Conservation (phyloP, 2,329 filamentous ascomycete species). For the Colletotrichum sp. region DNA sequence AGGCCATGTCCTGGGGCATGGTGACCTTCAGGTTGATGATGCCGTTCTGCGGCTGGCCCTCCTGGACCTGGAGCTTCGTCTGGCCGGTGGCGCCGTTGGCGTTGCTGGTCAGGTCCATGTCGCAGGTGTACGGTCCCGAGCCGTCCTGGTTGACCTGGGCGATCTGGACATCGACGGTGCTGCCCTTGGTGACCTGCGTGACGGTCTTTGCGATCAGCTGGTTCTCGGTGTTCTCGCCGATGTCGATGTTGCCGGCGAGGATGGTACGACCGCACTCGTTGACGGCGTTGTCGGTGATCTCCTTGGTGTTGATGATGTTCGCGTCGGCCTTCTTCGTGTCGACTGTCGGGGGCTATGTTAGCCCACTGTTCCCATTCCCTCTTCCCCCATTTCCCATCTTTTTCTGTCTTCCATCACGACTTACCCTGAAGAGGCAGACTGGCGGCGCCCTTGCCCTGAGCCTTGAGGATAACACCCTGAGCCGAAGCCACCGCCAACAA, state of each 20-base stretch:
- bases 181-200: conserved; percentile 54
- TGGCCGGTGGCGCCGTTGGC: conserved; percentile 48
- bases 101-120: conserved; percentile 55
- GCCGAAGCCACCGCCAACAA: conserved; percentile 41
- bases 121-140: conserved; percentile 59
- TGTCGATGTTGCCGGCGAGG: conserved; percentile 64
- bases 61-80: conserved; percentile 53
- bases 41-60: conserved; percentile 60
- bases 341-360: conserved; percentile 59
- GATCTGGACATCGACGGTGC: conserved; percentile 50
- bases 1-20: conserved; percentile 55
- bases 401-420: neutral
- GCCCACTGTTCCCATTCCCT: conserved; percentile 39
- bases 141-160: conserved; percentile 61
- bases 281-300: conserved; percentile 56
- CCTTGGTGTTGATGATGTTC: conserved; percentile 65
- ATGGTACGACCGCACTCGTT: conserved; percentile 69
- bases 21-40: conserved; percentile 62
- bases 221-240: conserved; percentile 60
- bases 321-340: conserved; percentile 69
- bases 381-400: neutral
- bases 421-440: conserved; percentile 54
- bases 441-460: conserved; percentile 49
- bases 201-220: conserved; percentile 50
- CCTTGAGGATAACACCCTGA: conserved; percentile 53